Evolutionary conservation across 768 basidiomycete genomes (phyloP), one percentile per base, ranked within the genome.

Genomic region (Lyophyllum shimeji): DNA sequence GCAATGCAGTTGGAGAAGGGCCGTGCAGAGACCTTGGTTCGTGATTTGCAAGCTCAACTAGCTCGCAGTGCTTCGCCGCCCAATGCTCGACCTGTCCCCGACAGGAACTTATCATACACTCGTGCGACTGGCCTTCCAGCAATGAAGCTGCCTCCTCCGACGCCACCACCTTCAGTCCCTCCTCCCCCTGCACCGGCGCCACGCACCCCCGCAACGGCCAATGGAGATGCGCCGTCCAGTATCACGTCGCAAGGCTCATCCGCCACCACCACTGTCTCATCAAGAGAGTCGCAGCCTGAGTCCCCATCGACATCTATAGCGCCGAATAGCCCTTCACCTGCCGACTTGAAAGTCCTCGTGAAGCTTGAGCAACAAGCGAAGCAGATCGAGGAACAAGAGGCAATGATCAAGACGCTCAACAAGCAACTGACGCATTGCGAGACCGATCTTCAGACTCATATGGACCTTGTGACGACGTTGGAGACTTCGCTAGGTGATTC

Each of bases 361-460:
- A 84, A 82, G 64, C 63, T 94, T 7, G 90, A 91, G 64, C 84
- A 89, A 58, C 90, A 90, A 69, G 70, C 82, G 18, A 89, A 87
- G 64, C 85, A 82, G 45, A 74, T 94, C 34, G 89, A 85, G 12
- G 93, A 95, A 75, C 89, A 93, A 67, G 89, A 93, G 62, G 83
- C 80, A 49, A 95, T 93, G 89, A 92, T 96, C 75, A 90, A 92
- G 72, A 94, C 90, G 21, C 81, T 97, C 59, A 95, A 94, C 72
- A 95, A 96, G 70, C 93, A 95, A 70, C 69, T 97, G 46, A 86
- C 85, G n/a, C 94, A 96, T 69, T 95, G 93, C 66, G 95, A 97
- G 73, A 83, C 81, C 58, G 94, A 97, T 71, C 76, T 95, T 60
- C 90, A 95, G 63, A 86, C 90, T 24, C 93, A 95, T 65, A 93